Conservation (phyloP, 148 eudicot species). For the Rhododendron vialii region DNA sequence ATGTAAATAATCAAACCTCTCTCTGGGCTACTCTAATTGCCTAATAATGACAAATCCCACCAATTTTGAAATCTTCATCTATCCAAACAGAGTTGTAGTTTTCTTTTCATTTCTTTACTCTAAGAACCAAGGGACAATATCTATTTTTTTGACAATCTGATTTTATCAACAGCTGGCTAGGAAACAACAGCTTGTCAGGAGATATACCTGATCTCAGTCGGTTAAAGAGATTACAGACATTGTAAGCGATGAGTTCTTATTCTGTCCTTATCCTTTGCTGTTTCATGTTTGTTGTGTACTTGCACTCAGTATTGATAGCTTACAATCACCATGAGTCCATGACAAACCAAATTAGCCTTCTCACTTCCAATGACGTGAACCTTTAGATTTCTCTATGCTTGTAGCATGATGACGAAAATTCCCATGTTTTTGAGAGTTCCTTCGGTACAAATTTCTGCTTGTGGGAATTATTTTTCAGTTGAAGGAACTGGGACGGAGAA, state of each 20-base stretch:
- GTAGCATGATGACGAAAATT: background rate
- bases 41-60: background rate
- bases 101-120: background rate
- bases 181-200: constrained; percentile 67
- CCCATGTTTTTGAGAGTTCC: background rate
- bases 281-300: background rate
- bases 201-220: constrained; percentile 56
- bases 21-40: background rate
- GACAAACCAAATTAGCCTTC: background rate
- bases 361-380: background rate
- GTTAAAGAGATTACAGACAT: constrained; percentile 44
- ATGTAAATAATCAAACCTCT: background rate
- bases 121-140: background rate
- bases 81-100: background rate
- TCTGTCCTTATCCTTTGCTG: background rate
- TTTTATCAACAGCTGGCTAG: constrained; percentile 57
- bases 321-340: background rate
- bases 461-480: background rate
- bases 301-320: background rate
- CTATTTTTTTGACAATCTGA: constrained; percentile 13
- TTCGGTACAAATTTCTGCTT: background rate
- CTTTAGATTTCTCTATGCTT: background rate
- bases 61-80: background rate
- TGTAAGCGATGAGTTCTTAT: constrained; percentile 46
- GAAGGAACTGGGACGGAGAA: background rate